phyloP scores from a whole-genome alignment of 148 eudicot species.

The Amaranthus hypochondriacus region DNA sequence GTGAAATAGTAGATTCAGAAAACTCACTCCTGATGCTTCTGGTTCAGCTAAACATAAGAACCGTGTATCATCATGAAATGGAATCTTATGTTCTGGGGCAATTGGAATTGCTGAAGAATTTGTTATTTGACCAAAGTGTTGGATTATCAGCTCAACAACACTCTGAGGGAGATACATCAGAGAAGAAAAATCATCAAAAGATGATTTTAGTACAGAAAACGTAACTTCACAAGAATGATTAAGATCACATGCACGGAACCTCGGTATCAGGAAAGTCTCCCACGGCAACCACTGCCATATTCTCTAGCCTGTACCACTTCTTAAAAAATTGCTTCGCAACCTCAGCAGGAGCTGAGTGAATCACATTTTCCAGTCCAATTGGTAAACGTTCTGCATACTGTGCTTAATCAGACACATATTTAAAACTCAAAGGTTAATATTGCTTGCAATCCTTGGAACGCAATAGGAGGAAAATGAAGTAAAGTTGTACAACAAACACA shows the following conservation, averaged over 20 bases:
- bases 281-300: constrained; percentile 86
- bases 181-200: background rate
- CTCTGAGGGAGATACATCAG: constrained; percentile 34
- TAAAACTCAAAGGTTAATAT: background rate
- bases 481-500: background rate
- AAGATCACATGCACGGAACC: constrained; percentile 34
- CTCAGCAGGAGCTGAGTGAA: constrained; percentile 55
- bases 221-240: background rate
- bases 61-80: constrained; percentile 55
- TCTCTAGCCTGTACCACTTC: constrained; percentile 68
- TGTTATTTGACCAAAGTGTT: constrained; percentile 52
- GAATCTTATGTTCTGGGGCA: constrained; percentile 41
- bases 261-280: constrained; percentile 84
- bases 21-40: constrained; percentile 87
- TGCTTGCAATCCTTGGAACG: background rate
- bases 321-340: constrained; percentile 52
- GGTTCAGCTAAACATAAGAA: constrained; percentile 72
- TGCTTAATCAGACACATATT: constrained; percentile 22
- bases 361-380: constrained; percentile 78
- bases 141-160: constrained; percentile 65
- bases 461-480: background rate
- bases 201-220: background rate
- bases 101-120: constrained; percentile 44
- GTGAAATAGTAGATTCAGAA: background rate
- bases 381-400: constrained; percentile 87